Evolutionary conservation across 1,284 basidiomycete species (phyloP).

Genomic region (Ceratobasidium sp.): DNA sequence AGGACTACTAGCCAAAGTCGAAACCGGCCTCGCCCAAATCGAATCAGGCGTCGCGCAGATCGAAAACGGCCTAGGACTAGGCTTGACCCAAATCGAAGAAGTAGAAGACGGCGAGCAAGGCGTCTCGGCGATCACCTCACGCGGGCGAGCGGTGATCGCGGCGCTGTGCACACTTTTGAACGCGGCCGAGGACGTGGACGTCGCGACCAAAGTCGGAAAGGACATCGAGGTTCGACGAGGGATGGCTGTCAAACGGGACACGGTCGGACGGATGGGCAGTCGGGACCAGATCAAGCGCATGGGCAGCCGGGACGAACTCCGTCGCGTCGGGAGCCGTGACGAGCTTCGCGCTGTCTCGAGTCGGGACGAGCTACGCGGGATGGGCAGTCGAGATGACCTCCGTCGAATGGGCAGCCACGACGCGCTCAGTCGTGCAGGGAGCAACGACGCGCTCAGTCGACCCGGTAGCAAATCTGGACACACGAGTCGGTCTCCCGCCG

Average conservation of each 20-base stretch:
- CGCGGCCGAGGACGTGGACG: slow-evolving; percentile 75
- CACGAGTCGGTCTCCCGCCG: slow-evolving; percentile 2
- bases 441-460: slow-evolving; percentile 15
- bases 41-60: slow-evolving; percentile 6
- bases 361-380: slow-evolving; percentile 29
- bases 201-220: slow-evolving; percentile 82
- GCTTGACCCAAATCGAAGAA: slow-evolving; percentile 21
- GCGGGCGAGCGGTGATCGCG: slow-evolving; percentile 46
- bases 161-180: slow-evolving; percentile 63
- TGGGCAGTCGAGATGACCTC: slow-evolving; percentile 34
- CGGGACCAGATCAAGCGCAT: slow-evolving; percentile 49
- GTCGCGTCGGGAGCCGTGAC: slow-evolving; percentile 3
- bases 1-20: slow-evolving; percentile 31
- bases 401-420: slow-evolving; percentile 35
- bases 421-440: slow-evolving; percentile 21
- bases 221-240: slow-evolving; percentile 68
- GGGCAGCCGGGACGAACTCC: slow-evolving; percentile 13
- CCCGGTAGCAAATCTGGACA: slow-evolving; percentile 10
- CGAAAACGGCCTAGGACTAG: background rate
- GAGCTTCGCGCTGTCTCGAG: slow-evolving; percentile 18
- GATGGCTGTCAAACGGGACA: slow-evolving; percentile 66
- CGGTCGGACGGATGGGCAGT: background rate
- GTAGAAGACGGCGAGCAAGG: background rate
- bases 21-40: slow-evolving; percentile 28
- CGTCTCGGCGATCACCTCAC: slow-evolving; percentile 46